These are phyloP conservation scores for Backusella morwellensis DNA, from an alignment of 192 early-diverging fungal genomes.

Conservation along the genomic window DNA sequence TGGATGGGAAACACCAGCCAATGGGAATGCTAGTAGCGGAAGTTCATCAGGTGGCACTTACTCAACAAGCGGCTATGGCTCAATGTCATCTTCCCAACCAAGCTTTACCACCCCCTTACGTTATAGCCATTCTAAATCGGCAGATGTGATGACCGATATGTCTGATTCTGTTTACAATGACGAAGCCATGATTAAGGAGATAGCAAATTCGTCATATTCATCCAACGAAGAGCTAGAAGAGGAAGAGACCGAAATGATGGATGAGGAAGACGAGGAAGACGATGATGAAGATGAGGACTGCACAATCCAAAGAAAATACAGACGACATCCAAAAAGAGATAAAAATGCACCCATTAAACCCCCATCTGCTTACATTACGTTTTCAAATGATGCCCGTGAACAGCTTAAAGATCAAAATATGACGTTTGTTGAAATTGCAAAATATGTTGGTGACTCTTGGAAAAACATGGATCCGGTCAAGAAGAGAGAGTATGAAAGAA, in stretches of 20 bases:
- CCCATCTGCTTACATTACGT: constrained; percentile 44
- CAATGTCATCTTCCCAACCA: not conserved
- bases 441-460: constrained; percentile 42
- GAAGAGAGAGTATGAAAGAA: constrained; percentile 31
- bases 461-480: constrained; percentile 22
- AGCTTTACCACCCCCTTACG: constrained; percentile 3
- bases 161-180: not conserved
- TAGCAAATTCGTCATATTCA: constrained; percentile 2
- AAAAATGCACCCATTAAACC: constrained; percentile 43
- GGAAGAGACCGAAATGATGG: constrained; percentile 9
- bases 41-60: not conserved
- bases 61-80: constrained; percentile 17
- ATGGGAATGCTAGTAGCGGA: constrained; percentile 1
- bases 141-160: not conserved
- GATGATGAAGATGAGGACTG: not conserved
- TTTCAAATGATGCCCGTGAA: constrained; percentile 40
- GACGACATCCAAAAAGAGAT: constrained; percentile 43
- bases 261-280: not conserved
- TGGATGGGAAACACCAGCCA: not conserved
- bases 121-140: not conserved
- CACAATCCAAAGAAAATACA: constrained; percentile 36
- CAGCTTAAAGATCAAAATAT: constrained; percentile 35
- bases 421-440: constrained; percentile 37
- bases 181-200: not conserved
- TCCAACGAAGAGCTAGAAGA: constrained; percentile 15